Percentiles rank a stretch among this genome's conserved stretches.
Conservation (phyloP, 2,329 filamentous ascomycete genomes). For the Hymenoscyphus occultus region DNA sequence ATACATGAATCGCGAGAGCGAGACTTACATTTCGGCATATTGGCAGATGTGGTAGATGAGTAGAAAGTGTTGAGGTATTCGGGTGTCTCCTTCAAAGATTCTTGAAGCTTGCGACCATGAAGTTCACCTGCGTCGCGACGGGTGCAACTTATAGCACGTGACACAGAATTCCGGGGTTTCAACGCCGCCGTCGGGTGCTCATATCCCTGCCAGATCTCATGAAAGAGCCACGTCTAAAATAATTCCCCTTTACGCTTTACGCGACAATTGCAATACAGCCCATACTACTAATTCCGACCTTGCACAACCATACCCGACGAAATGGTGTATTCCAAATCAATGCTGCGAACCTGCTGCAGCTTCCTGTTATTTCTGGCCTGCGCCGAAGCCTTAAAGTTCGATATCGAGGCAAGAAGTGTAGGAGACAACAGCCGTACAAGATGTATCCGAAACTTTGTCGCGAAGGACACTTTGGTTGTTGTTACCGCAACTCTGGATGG, state of each 20-base stretch:
- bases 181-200: background rate
- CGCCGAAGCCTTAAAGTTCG: slow-evolving; percentile 82
- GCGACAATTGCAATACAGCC: slow-evolving; percentile 6
- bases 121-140: slow-evolving; percentile 14
- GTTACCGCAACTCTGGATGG: slow-evolving; percentile 88
- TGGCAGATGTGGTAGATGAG: slow-evolving; percentile 37
- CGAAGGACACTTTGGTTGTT: slow-evolving; percentile 87
- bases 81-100: background rate
- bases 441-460: slow-evolving; percentile 96
- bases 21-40: slow-evolving; percentile 84
- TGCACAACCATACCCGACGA: slow-evolving; percentile 27
- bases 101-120: slow-evolving; percentile 2
- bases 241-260: slow-evolving; percentile 23
- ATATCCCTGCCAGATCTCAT: slow-evolving; percentile 20
- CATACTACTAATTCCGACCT: slow-evolving; percentile 9
- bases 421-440: slow-evolving; percentile 69
- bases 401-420: slow-evolving; percentile 68
- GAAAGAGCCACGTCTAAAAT: slow-evolving; percentile 30
- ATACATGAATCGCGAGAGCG: slow-evolving; percentile 10
- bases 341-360: slow-evolving; percentile 58
- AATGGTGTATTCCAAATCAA: slow-evolving; percentile 50
- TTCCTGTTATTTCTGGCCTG: slow-evolving; percentile 54
- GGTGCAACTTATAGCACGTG: slow-evolving; percentile 15
- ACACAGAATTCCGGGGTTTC: slow-evolving; percentile 1
- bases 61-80: slow-evolving; percentile 1